Conservation (phyloP, 495 filamentous ascomycete genomes). For the Xylaria grammica region DNA sequence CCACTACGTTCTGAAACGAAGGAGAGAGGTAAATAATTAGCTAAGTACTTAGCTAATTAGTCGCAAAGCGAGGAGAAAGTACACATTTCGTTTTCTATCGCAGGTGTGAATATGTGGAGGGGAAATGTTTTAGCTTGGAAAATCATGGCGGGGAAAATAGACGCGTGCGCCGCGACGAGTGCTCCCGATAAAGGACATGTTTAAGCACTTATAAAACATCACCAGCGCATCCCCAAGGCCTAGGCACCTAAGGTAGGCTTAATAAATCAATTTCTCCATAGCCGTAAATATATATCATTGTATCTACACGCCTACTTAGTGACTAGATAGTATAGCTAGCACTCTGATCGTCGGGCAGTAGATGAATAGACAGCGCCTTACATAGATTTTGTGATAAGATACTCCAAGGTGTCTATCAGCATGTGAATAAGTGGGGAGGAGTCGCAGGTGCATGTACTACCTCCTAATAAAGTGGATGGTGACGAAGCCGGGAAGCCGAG, state of each 20-base stretch:
- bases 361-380: too few species aligned
- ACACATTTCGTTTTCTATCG: not conserved
- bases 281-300: too few species aligned
- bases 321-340: too few species aligned
- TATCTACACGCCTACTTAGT: too few species aligned
- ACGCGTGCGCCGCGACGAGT: conserved; percentile 16
- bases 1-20: not conserved
- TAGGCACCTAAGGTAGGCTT: too few species aligned
- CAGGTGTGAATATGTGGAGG: conserved; percentile 8
- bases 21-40: not conserved
- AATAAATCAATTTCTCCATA: too few species aligned
- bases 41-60: not conserved
- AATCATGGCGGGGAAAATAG: conserved; percentile 11
- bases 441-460: not conserved
- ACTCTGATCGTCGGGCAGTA: too few species aligned
- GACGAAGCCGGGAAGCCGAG: too few species aligned
- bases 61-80: conserved; percentile 2
- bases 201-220: too few species aligned
- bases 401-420: not conserved
- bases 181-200: conserved; percentile 3
- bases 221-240: too few species aligned
- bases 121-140: conserved; percentile 18
- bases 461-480: too few species aligned
- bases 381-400: too few species aligned
- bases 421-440: not conserved